Evolutionary conservation across 2,329 filamentous ascomycete species (phyloP).

Genomic region (Didymosphaeria variabile): DNA sequence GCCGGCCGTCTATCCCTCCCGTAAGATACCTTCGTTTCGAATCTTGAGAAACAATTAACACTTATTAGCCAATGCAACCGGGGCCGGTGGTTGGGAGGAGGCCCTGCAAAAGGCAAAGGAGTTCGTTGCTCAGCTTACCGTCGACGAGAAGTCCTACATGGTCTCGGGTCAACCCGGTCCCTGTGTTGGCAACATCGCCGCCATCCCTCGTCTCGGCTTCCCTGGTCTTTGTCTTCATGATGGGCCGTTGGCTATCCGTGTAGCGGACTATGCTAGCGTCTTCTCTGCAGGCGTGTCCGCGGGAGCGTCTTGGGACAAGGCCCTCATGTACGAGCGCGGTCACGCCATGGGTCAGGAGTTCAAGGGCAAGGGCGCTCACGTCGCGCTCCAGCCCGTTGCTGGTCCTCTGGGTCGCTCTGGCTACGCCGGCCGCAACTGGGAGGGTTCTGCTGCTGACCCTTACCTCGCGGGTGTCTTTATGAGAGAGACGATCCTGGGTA

Average conservation of each 20-base stretch:
- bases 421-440: slow-evolving; percentile 54
- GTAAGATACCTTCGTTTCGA: slow-evolving; percentile 19
- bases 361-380: slow-evolving; percentile 48
- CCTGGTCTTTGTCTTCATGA: slow-evolving; percentile 54
- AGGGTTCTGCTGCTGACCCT: slow-evolving; percentile 54
- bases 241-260: slow-evolving; percentile 47
- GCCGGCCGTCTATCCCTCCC: slow-evolving; percentile 39
- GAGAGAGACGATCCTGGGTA: slow-evolving; percentile 48
- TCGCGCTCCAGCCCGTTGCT: slow-evolving; percentile 60
- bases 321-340: slow-evolving; percentile 46
- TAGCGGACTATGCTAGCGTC: slow-evolving; percentile 40
- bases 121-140: slow-evolving; percentile 42
- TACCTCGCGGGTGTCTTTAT: slow-evolving; percentile 53
- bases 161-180: slow-evolving; percentile 43
- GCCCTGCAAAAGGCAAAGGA: slow-evolving; percentile 42
- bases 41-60: not conserved
- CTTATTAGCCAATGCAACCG: slow-evolving; percentile 35
- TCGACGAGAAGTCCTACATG: slow-evolving; percentile 48
- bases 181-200: slow-evolving; percentile 48
- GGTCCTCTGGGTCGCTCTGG: slow-evolving; percentile 54
- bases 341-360: slow-evolving; percentile 44
- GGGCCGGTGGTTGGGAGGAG: slow-evolving; percentile 43
- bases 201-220: slow-evolving; percentile 50
- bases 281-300: slow-evolving; percentile 50
- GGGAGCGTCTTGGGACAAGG: slow-evolving; percentile 53